These are phyloP conservation scores for Eucalyptus marginata DNA, from an alignment of 345 rosid genomes.

Conservation along the genomic window DNA sequence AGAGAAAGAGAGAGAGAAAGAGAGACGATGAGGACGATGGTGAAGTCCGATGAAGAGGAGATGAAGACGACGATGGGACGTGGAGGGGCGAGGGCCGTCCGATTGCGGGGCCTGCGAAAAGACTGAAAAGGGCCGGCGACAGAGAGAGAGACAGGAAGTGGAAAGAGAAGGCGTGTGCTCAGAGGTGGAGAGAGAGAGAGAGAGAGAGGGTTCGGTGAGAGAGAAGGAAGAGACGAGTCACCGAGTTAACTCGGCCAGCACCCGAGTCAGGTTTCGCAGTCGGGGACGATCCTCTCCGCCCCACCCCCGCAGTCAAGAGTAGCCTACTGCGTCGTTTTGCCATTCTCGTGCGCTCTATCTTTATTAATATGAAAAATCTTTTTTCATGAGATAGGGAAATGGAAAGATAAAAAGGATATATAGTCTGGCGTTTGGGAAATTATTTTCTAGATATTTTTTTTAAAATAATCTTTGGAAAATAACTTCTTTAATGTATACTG, in stretches of 20 bases:
- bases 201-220: not conserved
- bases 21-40: not conserved
- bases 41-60: not conserved
- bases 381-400: not conserved
- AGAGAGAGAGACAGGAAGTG: not conserved
- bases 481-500: not conserved
- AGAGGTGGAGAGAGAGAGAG: not conserved
- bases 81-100: conserved; percentile 52
- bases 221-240: not conserved
- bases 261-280: not conserved
- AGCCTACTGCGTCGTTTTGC: not conserved
- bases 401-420: not conserved
- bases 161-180: not conserved
- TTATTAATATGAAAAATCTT: not conserved
- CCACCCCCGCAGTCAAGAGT: not conserved
- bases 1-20: not conserved
- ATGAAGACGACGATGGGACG: not conserved
- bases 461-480: not conserved
- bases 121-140: conserved; percentile 52
- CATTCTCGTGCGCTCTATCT: not conserved
- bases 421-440: not conserved
- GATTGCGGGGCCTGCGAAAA: conserved; percentile 24
- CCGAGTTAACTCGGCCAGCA: not conserved
- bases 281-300: not conserved
- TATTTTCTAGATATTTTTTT: not conserved